phyloP scores from a whole-genome alignment of 805 yeast species.

The Yarrowia sp. region DNA sequence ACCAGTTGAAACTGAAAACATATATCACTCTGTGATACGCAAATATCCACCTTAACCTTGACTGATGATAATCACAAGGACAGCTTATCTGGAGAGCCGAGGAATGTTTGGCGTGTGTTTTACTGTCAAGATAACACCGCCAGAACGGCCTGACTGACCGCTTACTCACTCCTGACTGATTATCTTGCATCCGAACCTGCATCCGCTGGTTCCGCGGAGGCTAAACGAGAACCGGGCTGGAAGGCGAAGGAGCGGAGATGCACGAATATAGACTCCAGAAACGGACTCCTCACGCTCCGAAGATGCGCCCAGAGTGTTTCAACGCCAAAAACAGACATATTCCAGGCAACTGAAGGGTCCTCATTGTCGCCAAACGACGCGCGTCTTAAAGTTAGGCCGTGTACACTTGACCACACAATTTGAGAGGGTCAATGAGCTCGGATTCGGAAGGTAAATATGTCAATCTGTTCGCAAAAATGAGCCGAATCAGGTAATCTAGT shows the following conservation, averaged over 20 bases:
- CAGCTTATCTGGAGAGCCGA: not conserved
- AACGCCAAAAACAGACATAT: not conserved
- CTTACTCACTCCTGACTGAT: too few species aligned
- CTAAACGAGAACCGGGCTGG: not conserved
- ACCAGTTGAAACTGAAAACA: not conserved
- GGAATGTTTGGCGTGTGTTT: too few species aligned
- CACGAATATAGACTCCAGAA: not conserved
- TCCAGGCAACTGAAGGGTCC: not conserved
- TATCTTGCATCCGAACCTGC: constrained; percentile 37
- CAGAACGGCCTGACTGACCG: too few species aligned
- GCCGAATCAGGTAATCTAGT: not conserved
- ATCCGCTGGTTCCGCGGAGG: constrained; percentile 25
- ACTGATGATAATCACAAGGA: not conserved
- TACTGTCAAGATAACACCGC: too few species aligned
- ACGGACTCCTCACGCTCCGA: not conserved
- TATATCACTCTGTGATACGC: not conserved
- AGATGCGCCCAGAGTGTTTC: not conserved
- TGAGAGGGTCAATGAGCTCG: not conserved
- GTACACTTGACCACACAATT: too few species aligned
- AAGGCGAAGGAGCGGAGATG: not conserved
- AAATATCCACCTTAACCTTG: constrained; percentile 16
- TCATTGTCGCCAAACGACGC: not conserved
- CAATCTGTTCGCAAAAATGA: not conserved
- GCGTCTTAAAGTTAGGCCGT: not conserved
- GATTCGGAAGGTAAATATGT: not conserved